A percentile compares a stretch with the other conserved stretches of the same genome.
Conservation (phyloP, 352 stramenopile genomes). For the Globisporangium mamillatum region DNA sequence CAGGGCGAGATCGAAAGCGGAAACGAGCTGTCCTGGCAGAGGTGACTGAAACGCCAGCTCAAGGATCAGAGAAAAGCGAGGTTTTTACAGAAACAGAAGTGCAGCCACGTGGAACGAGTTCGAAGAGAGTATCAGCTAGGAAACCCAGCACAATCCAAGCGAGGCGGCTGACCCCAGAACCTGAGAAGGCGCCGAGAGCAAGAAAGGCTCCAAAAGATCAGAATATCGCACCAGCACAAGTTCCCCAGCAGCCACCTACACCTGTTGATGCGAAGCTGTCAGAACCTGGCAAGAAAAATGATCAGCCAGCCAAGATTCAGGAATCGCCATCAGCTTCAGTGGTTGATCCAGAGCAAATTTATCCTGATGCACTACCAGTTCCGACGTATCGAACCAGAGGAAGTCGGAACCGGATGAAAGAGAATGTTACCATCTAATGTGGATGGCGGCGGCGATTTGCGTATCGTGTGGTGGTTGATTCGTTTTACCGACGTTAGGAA, state of each 20-base stretch:
- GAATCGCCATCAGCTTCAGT: background rate
- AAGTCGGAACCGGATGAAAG: background rate
- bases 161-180: background rate
- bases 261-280: background rate
- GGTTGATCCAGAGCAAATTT: background rate
- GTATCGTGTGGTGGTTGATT: background rate
- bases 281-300: background rate
- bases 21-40: background rate
- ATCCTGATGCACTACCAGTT: background rate
- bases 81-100: background rate
- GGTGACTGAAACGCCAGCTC: background rate
- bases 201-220: background rate
- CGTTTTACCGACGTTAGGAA: background rate
- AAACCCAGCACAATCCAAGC: background rate
- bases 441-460: too few relatives aligned
- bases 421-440: background rate
- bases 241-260: background rate
- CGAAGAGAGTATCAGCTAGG: background rate
- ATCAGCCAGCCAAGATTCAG: conserved; percentile 2
- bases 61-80: background rate
- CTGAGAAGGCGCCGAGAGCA: background rate
- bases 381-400: background rate
- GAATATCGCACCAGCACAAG: background rate
- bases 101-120: background rate
- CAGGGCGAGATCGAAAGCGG: background rate